These are phyloP conservation scores for Akebia trifoliata DNA, from an alignment of 164 flowering plant genomes.

Conservation along the genomic window DNA sequence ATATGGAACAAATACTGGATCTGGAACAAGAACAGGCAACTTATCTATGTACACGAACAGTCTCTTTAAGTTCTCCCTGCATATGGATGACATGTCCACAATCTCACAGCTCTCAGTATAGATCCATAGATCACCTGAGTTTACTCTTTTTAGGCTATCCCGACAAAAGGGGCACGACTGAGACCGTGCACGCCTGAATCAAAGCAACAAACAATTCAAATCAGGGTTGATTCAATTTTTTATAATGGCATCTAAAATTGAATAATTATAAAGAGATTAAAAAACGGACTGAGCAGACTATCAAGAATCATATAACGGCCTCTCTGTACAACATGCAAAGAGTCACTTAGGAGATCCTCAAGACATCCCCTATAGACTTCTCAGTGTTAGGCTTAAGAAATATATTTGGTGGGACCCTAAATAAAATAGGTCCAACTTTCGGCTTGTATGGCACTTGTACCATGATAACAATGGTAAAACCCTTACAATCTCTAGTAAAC, in stretches of 20 bases:
- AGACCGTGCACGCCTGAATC: slow-evolving; percentile 65
- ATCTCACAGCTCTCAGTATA: slow-evolving; percentile 48
- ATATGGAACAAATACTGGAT: slow-evolving; percentile 41
- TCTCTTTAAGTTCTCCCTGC: slow-evolving; percentile 61
- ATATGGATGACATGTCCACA: slow-evolving; percentile 42
- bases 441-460: no score
- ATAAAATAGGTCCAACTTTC: no score
- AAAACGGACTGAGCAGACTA: no score
- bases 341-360: no score
- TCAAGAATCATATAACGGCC: no score
- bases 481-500: no score
- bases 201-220: slow-evolving; percentile 3
- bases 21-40: slow-evolving; percentile 65
- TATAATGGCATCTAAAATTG: background rate
- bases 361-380: no score
- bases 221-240: background rate
- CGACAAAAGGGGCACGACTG: slow-evolving; percentile 94
- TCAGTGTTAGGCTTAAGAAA: no score
- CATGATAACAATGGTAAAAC: no score
- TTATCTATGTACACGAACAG: slow-evolving; percentile 67
- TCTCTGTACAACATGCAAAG: no score
- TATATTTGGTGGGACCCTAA: no score
- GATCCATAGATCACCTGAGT: slow-evolving; percentile 82
- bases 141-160: slow-evolving; percentile 66
- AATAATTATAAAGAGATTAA: background rate